Evolutionary conservation across 2,329 filamentous ascomycete genomes (phyloP), one percentile per base, ranked within the genome.

Genomic region (Beauveria rudraprayagi): DNA sequence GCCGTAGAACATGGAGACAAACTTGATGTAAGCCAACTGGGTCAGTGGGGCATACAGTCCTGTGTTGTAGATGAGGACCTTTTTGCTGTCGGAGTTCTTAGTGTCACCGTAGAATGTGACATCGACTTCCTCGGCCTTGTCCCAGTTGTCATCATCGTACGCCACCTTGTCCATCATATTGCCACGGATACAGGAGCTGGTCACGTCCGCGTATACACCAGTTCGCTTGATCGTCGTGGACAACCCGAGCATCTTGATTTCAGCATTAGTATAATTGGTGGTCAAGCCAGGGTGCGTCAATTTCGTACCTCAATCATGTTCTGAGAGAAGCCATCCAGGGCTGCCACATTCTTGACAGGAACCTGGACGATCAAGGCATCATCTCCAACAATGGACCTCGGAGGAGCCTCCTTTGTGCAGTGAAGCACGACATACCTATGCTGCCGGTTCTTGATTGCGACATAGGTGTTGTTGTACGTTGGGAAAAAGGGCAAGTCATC

Each of bases 21-120:
- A 62, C 48, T 62, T 62, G 61, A 62, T 60, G 56, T 62, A 62
- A 14, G 28, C 61, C 10, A 62, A 51, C 50, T 62, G 61, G 19
- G 48, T 44, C 43, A 62, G 43, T 14, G 61, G 61, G 2, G 61
- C 41, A 7, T 62, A 46, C 5, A 26, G 44, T 10, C 61, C 61
- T 6, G 47, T 28, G 24, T 62, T 62, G 48, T 62, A 62, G 43
- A 62, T 51, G n/a, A 62, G 61, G 4, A 60, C 61, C 26, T 60
- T 60, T 8, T 55, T 16, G 40, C 22, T 26, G 41, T 62, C 61
- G 1, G 40, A 19, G 9, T 37, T 17, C 10, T 30, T 34, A 0
- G 30, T 47, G 43, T 62, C 61, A 5, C 61, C 61, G 24, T 62
- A 60, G 43, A 62, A 62, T 5, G 61, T 62, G 17, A 62, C 61